phyloP scores from a whole-genome alignment of 345 rosid genomes.

The Hibiscus trionum region DNA sequence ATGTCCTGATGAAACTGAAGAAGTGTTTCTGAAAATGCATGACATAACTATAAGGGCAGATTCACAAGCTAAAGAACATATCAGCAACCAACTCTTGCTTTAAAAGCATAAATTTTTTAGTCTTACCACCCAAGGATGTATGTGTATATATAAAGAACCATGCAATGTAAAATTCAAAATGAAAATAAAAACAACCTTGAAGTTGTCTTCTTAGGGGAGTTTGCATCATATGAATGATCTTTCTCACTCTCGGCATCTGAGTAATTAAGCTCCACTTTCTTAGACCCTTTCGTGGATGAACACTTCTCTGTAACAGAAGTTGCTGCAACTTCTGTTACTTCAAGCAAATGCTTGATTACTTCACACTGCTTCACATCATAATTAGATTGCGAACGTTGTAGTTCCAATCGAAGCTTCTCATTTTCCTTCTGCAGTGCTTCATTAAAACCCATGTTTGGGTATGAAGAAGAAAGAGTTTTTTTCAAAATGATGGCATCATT shows the following conservation, averaged over 20 bases:
- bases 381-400: constrained; percentile 78
- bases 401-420: constrained; percentile 74
- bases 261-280: not conserved
- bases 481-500: constrained; percentile 63
- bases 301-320: not conserved
- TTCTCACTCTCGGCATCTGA: constrained; percentile 25
- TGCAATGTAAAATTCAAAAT: not conserved
- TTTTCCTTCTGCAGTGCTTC: constrained; percentile 74
- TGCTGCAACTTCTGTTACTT: constrained; percentile 49
- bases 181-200: constrained; percentile 48
- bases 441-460: constrained; percentile 75
- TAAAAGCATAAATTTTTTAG: not conserved
- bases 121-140: not conserved
- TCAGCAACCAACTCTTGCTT: constrained; percentile 1
- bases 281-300: constrained; percentile 1
- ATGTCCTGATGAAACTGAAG: constrained; percentile 65
- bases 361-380: constrained; percentile 80
- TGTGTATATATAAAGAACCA: not conserved
- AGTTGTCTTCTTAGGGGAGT: constrained; percentile 42
- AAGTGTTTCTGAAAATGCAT: constrained; percentile 45
- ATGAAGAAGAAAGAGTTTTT: constrained; percentile 79
- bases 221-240: constrained; percentile 37
- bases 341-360: constrained; percentile 81
- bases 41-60: not conserved
- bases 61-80: not conserved